A percentile compares a stretch with the other conserved stretches of the same genome.
Conservation (phyloP, 1,284 basidiomycete species). For the Rhodotorula mucilaginosa region DNA sequence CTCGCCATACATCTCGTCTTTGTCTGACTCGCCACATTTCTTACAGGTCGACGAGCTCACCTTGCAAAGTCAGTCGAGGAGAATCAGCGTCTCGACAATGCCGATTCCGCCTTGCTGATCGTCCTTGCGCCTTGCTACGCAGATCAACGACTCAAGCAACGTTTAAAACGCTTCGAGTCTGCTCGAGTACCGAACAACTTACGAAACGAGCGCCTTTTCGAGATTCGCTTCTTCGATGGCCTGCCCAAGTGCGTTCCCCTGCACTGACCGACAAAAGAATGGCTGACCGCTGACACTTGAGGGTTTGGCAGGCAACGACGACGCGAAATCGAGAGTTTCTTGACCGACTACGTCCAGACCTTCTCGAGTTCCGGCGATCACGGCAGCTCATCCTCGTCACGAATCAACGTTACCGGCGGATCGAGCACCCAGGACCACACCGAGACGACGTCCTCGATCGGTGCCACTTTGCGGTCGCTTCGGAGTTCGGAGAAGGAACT, state of each 20-base stretch:
- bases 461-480: constrained; percentile 22
- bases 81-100: rapidly evolving
- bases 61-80: constrained; percentile 21
- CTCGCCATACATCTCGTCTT: background rate
- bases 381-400: constrained; percentile 9
- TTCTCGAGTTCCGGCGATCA: constrained; percentile 2
- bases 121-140: background rate
- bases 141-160: constrained; percentile 28
- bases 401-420: background rate
- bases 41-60: constrained; percentile 31
- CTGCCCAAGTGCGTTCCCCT: constrained; percentile 22
- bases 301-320: constrained; percentile 11
- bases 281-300: background rate
- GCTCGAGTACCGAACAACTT: constrained; percentile 23
- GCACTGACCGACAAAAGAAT: no score
- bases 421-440: constrained; percentile 5
- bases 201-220: constrained; percentile 31
- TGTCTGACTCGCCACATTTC: background rate
- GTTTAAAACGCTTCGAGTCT: constrained; percentile 25
- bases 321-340: constrained; percentile 33
- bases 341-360: constrained; percentile 32
- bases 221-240: constrained; percentile 34
- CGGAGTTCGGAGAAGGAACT: constrained; percentile 29
- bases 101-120: no score
- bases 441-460: constrained; percentile 29